Evolutionary conservation across 257 asterid genomes (phyloP).

Genomic region (Petrea volubilis): DNA sequence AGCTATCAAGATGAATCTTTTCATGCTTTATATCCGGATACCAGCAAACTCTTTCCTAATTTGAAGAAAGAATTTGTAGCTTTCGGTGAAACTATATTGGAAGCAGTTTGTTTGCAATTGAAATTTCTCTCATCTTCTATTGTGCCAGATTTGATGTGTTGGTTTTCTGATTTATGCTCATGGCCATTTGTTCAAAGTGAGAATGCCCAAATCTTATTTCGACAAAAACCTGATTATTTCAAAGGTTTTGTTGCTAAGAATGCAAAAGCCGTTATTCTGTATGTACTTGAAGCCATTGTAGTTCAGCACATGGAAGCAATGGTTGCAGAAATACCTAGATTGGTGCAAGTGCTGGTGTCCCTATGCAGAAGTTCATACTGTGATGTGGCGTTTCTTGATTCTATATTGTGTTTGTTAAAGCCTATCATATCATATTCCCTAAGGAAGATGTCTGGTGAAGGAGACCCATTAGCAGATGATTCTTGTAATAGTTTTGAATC

Average conservation of each 20-base stretch:
- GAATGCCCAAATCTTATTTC: conserved; percentile 33
- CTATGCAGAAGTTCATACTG: conserved; percentile 71
- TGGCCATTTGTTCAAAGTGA: conserved; percentile 74
- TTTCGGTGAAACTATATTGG: conserved; percentile 85
- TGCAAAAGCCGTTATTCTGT: conserved; percentile 84
- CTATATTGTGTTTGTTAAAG: conserved; percentile 66
- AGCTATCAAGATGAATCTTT: conserved; percentile 53
- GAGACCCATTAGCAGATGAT: conserved; percentile 46
- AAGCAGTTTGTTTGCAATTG: conserved; percentile 92
- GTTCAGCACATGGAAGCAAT: conserved; percentile 89
- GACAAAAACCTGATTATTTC: conserved; percentile 41
- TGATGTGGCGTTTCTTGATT: conserved; percentile 82
- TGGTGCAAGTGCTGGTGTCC: conserved; percentile 76
- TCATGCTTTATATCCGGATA: conserved; percentile 64
- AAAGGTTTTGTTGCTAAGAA: conserved; percentile 91
- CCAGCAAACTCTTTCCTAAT: conserved; percentile 76
- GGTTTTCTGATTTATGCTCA: conserved; percentile 90
- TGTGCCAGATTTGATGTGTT: conserved; percentile 85
- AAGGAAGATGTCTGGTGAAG: conserved; percentile 64
- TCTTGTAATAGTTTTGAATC: conserved; percentile 73
- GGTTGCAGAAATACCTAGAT: conserved; percentile 83
- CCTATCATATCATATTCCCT: conserved; percentile 82
- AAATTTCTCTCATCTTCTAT: conserved; percentile 69
- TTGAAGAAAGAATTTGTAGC: conserved; percentile 77
- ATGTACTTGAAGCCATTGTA: conserved; percentile 86